These are phyloP conservation scores for Acacia pycnantha DNA, from an alignment of 331 rosid genomes.

Conservation along the genomic window DNA sequence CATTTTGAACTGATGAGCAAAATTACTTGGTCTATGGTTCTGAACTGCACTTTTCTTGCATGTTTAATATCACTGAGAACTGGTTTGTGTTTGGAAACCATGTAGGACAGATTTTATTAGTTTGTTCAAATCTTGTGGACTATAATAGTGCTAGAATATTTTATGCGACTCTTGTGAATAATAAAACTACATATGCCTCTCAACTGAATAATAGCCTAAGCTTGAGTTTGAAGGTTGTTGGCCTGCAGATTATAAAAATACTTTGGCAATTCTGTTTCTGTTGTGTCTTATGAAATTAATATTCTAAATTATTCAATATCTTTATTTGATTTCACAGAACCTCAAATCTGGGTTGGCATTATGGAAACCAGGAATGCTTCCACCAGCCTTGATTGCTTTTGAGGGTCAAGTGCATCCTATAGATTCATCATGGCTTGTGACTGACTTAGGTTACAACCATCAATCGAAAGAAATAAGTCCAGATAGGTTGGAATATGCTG, in stretches of 20 bases:
- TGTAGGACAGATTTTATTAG: not conserved
- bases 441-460: slow-evolving; percentile 64
- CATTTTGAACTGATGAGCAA: not conserved
- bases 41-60: not conserved
- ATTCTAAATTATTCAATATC: not conserved
- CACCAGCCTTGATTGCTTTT: slow-evolving; percentile 78
- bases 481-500: slow-evolving; percentile 55
- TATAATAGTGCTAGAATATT: not conserved
- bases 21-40: not conserved
- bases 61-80: not conserved
- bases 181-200: not conserved
- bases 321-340: slow-evolving; percentile 49
- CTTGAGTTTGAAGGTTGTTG: not conserved
- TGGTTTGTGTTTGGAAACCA: not conserved
- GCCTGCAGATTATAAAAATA: not conserved
- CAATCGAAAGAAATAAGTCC: slow-evolving; percentile 34
- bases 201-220: not conserved
- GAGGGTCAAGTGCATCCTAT: slow-evolving; percentile 77
- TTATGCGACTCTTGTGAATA: not conserved
- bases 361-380: slow-evolving; percentile 77
- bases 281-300: not conserved
- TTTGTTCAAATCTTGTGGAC: not conserved
- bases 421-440: slow-evolving; percentile 64
- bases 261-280: not conserved
- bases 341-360: slow-evolving; percentile 52